Base-by-base conservation (phyloP, 805 yeast species). In the Candida odintsovae region DNA sequence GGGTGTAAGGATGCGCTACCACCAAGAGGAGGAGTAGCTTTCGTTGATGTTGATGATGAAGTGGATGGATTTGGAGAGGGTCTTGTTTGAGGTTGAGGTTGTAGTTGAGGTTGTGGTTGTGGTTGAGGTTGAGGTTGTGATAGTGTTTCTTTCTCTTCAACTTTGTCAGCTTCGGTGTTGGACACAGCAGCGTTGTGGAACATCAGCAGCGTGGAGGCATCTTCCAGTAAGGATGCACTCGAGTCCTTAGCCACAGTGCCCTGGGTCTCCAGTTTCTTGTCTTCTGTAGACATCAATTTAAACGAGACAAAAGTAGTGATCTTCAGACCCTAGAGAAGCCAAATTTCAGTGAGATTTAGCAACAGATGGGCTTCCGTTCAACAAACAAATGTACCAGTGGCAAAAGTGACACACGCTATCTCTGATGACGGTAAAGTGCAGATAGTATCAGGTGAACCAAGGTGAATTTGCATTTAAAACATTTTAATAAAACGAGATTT, bases 191-290 rank as follows among this genome's bases (percentile, higher is more conserved):
- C 73, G 53, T 72, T 78, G 21, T 83, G 82, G 57, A 80, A 78
- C 82, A 78, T 74, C 45, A 80, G 65, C 41, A 80, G 64, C 20
- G 83, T 77, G 16, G 83, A 77, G 1, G 86, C 84, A 64, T 80
- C 84, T 52, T 78, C 81, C 11, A 79, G 63, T 7, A 69, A 50
- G 3, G 73, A 65, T 1, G 51, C 49, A 28, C 48, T 47, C 5
- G 36, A 9, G 11, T 33, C 36, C 20, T 33, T 33, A 11, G 13
- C 36, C 36, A 16, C 20, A 6, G 36, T 7, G 36, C 12, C 20
- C 20, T 33, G 20, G 9, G 20, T 33, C 12, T 2, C 36, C 18
- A 3, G 12, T 31, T 31, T 31, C 20, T n/a, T 33, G 18, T 18
- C 36, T 16, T 33, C 36, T 16, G 36, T 33, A 11, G 36, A n/a